Percentiles rank a stretch among this genome's conserved stretches.
Evolutionary conservation across 1,284 basidiomycete species (phyloP).

Genomic region (Puccinia coronata): DNA sequence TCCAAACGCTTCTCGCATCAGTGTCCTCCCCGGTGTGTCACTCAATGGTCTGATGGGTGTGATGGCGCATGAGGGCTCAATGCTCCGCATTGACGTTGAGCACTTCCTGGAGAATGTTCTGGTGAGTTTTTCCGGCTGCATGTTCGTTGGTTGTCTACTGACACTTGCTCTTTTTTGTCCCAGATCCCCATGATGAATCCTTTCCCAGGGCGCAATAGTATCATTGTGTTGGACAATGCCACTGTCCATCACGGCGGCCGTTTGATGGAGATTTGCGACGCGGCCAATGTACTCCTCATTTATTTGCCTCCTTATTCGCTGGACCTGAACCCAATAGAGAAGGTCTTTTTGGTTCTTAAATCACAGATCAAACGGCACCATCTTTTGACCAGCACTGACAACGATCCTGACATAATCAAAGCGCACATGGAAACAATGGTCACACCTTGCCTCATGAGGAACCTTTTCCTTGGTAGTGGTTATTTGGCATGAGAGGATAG

Average conservation of each 20-base stretch:
- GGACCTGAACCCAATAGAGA: slow-evolving; percentile 34
- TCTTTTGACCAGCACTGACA: not conserved
- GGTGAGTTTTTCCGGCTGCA: not conserved
- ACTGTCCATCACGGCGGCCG: slow-evolving; percentile 9
- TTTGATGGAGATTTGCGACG: not conserved
- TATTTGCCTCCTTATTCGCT: slow-evolving; percentile 25
- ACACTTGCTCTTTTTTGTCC: too few species aligned
- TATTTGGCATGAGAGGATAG: too few species aligned
- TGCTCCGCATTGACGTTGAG: not conserved
- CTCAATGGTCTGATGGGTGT: not conserved
- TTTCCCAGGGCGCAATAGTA: not conserved
- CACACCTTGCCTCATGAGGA: too few species aligned
- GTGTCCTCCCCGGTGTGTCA: not conserved
- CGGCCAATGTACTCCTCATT: not conserved
- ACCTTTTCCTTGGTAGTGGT: too few species aligned
- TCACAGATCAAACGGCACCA: not conserved
- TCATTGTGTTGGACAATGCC: slow-evolving; percentile 4
- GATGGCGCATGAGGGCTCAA: not conserved
- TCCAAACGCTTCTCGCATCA: not conserved
- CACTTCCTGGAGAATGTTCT: not conserved
- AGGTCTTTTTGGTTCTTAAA: slow-evolving; percentile 11
- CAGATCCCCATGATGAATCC: too few species aligned
- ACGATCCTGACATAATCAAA: not conserved
- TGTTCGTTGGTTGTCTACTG: too few species aligned
- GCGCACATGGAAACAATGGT: not conserved